phyloP scores from a whole-genome alignment of 371 early-diverging fungal species.

The Mucor mucedo region DNA sequence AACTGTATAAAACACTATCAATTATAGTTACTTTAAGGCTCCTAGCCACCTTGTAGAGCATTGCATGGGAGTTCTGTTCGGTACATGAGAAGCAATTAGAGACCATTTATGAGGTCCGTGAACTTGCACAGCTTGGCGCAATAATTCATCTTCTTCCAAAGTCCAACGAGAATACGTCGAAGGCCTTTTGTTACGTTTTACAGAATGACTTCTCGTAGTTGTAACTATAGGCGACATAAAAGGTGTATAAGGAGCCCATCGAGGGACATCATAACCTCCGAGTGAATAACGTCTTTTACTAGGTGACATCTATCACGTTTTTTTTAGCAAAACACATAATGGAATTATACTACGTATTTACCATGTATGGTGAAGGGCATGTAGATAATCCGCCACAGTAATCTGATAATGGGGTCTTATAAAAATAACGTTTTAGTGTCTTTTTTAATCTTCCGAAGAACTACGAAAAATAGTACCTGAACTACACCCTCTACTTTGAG shows the following conservation, averaged over 20 bases:
- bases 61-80: constrained; percentile 70
- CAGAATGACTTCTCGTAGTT: constrained; percentile 38
- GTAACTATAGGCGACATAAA: constrained; percentile 42
- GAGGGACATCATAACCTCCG: constrained; percentile 27
- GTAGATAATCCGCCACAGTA: constrained; percentile 23
- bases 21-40: constrained; percentile 56
- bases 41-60: constrained; percentile 74
- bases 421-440: background rate
- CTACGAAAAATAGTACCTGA: constrained; percentile 16
- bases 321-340: background rate
- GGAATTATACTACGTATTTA: background rate
- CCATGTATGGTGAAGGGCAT: constrained; percentile 22
- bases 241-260: constrained; percentile 28
- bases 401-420: constrained; percentile 23
- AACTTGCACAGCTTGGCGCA: constrained; percentile 49
- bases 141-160: constrained; percentile 50
- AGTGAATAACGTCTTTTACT: constrained; percentile 30
- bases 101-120: constrained; percentile 70
- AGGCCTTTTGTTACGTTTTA: constrained; percentile 41
- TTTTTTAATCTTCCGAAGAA: constrained; percentile 7
- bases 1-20: background rate
- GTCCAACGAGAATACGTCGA: constrained; percentile 58
- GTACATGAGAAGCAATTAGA: constrained; percentile 64
- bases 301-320: constrained; percentile 14
- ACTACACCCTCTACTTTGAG: constrained; percentile 22